Percentiles rank a stretch among this genome's conserved stretches.
Evolutionary conservation across 768 basidiomycete genomes (phyloP).

Genomic region (Trametes cubensis): DNA sequence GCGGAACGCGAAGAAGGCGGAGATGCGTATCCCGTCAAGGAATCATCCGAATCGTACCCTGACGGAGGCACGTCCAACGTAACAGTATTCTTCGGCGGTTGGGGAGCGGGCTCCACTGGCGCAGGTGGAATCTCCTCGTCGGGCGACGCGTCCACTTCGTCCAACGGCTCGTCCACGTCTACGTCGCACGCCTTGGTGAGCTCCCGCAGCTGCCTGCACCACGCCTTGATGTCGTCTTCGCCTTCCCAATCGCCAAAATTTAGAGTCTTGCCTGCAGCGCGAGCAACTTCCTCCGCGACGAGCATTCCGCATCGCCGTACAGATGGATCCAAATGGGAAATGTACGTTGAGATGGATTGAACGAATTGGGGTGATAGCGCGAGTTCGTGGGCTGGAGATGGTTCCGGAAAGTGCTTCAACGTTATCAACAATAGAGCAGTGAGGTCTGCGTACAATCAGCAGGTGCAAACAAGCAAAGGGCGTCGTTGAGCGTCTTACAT

Average conservation of each 20-base stretch:
- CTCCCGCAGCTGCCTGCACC: constrained; percentile 63
- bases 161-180: constrained; percentile 40
- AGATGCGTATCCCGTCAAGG: constrained; percentile 77
- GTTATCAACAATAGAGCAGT: constrained; percentile 71
- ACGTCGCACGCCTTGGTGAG: constrained; percentile 55
- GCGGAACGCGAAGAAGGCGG: constrained; percentile 66
- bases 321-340: constrained; percentile 73
- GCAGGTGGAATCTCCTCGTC: not conserved
- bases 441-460: constrained; percentile 53
- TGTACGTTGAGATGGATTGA: constrained; percentile 68
- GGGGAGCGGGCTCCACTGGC: not conserved
- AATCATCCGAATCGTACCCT: constrained; percentile 79
- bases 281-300: constrained; percentile 79
- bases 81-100: constrained; percentile 27
- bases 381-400: constrained; percentile 47
- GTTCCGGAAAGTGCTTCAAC: constrained; percentile 57
- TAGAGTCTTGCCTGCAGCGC: constrained; percentile 61
- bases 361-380: constrained; percentile 66
- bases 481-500: constrained; percentile 50
- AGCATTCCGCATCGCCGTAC: constrained; percentile 93
- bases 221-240: constrained; percentile 61
- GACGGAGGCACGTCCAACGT: constrained; percentile 23
- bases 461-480: not conserved
- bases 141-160: constrained; percentile 25
- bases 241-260: constrained; percentile 88